A percentile compares a stretch with the other conserved stretches of the same genome.
phyloP scores from a whole-genome alignment of 495 filamentous ascomycete genomes.

The Penicillium crystallinum region DNA sequence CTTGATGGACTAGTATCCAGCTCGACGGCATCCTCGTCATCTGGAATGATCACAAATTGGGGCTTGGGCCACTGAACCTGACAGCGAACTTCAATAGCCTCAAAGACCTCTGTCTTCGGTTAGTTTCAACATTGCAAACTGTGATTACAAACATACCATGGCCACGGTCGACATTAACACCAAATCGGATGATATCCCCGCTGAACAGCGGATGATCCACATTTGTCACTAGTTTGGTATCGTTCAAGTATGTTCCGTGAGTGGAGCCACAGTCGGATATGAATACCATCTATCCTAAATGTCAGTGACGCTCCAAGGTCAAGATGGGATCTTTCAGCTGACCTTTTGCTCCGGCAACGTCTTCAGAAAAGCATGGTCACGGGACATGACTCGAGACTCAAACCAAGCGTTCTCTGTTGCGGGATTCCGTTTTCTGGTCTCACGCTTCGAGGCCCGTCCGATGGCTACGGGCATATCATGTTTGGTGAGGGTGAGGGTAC shows the following conservation, averaged over 20 bases:
- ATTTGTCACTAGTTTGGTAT: conserved; percentile 31
- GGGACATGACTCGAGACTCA: conserved; percentile 76
- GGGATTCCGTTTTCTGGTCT: conserved; percentile 46
- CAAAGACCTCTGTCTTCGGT: conserved; percentile 32
- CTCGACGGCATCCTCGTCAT: background rate
- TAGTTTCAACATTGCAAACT: background rate
- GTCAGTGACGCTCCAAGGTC: conserved; percentile 14
- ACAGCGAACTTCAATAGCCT: conserved; percentile 34
- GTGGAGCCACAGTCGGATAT: conserved; percentile 51
- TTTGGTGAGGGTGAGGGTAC: conserved; percentile 27
- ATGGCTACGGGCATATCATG: conserved; percentile 31
- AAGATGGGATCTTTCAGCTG: background rate
- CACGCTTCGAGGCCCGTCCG: conserved; percentile 58
- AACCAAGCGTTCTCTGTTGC: conserved; percentile 64
- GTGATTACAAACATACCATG: conserved; percentile 26
- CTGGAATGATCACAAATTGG: background rate
- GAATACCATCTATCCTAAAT: conserved; percentile 28
- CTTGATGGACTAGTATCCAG: conserved; percentile 14
- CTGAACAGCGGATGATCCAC: conserved; percentile 31
- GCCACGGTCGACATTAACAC: conserved; percentile 49
- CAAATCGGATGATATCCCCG: conserved; percentile 51
- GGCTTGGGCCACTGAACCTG: conserved; percentile 27
- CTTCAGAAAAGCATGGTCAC: conserved; percentile 63
- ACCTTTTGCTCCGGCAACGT: conserved; percentile 43
- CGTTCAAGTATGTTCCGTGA: conserved; percentile 52